phyloP scores from a whole-genome alignment of 495 filamentous ascomycete genomes.

The Neurospora sp. region DNA sequence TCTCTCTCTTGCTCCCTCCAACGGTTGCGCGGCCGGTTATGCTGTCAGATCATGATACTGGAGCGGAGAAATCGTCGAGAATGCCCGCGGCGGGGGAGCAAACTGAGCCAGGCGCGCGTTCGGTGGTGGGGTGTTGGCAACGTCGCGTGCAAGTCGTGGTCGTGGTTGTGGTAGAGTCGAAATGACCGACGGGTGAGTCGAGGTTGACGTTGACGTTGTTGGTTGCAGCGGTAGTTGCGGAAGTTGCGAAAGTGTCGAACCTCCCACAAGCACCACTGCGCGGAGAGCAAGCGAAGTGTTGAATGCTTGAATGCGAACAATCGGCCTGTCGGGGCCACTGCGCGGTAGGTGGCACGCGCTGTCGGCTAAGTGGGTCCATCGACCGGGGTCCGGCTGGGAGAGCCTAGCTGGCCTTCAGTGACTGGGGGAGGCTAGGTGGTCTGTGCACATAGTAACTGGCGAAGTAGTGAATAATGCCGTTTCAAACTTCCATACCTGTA shows the following conservation, averaged over 20 bases:
- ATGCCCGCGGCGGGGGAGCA: neutral
- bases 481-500: neutral
- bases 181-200: neutral
- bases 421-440: neutral
- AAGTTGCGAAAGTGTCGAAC: neutral
- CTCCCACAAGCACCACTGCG: neutral
- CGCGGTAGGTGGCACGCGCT: neutral
- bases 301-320: neutral
- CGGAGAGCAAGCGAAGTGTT: neutral
- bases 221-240: neutral
- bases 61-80: neutral
- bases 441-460: neutral
- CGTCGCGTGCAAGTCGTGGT: neutral
- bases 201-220: neutral
- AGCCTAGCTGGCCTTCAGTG: neutral
- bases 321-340: neutral
- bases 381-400: neutral
- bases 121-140: neutral
- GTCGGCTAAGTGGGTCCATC: neutral
- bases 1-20: constrained; percentile 10
- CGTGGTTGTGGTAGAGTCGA: neutral
- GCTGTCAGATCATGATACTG: constrained; percentile 14
- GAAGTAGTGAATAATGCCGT: neutral
- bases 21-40: constrained; percentile 9
- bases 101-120: neutral